These are phyloP conservation scores for Melanomma pulvis-pyrius DNA, from an alignment of 495 filamentous ascomycete genomes.

Conservation along the genomic window DNA sequence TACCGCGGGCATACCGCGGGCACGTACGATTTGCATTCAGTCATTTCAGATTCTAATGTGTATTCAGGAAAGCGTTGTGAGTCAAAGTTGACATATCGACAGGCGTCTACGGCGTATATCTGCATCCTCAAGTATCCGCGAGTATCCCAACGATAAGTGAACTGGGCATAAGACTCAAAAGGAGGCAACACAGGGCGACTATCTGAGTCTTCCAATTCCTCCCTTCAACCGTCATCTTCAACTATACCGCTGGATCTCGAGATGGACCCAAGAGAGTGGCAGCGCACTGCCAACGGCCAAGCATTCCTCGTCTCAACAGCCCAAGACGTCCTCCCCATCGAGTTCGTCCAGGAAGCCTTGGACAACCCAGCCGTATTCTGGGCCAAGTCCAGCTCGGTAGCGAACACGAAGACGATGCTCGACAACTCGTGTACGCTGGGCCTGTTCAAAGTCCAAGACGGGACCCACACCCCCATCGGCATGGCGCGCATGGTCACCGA, in stretches of 20 bases:
- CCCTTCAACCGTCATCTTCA: neutral
- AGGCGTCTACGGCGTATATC: neutral
- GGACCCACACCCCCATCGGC: conserved; percentile 49
- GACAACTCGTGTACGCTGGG: conserved; percentile 42
- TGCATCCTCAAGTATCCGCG: neutral
- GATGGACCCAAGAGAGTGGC: conserved; percentile 31
- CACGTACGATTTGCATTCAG: no score
- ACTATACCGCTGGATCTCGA: neutral
- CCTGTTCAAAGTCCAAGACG: conserved; percentile 33
- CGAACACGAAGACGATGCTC: conserved; percentile 34
- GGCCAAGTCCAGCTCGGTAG: conserved; percentile 31
- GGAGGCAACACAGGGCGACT: neutral
- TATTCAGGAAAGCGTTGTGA: neutral
- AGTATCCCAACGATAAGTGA: no score
- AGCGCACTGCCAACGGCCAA: conserved; percentile 11
- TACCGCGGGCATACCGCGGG: no score
- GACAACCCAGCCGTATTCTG: conserved; percentile 41
- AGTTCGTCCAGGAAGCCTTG: conserved; percentile 43
- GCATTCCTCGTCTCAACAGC: conserved; percentile 39
- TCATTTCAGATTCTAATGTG: no score
- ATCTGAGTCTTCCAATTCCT: neutral
- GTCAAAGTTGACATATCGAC: neutral
- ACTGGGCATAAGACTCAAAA: neutral
- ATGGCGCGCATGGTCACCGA: conserved; percentile 68
- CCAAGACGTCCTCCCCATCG: conserved; percentile 20